These are phyloP conservation scores for Alternaria consortialis DNA, from an alignment of 2,329 filamentous ascomycete species.

Conservation along the genomic window DNA sequence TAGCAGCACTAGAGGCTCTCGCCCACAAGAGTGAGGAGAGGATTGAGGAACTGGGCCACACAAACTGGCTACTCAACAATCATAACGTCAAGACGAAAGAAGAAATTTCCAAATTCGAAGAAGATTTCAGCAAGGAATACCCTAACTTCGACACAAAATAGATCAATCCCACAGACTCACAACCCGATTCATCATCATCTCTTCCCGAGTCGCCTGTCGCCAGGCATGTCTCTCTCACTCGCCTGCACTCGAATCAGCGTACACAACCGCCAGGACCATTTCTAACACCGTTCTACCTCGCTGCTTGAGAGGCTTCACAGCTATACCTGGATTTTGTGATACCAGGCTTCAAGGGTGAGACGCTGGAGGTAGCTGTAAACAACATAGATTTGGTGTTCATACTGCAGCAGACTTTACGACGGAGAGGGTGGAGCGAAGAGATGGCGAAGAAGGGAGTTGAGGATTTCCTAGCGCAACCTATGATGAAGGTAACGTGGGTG, in stretches of 20 bases:
- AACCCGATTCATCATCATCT: not conserved
- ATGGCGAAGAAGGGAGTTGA: slow-evolving; percentile 2
- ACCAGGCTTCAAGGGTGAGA: slow-evolving; percentile 11
- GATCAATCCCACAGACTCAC: not conserved
- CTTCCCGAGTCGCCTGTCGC: not conserved
- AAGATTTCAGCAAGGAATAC: not conserved
- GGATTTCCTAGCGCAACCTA: slow-evolving; percentile 3
- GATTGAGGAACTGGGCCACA: not conserved
- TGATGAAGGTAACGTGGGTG: slow-evolving; percentile 3
- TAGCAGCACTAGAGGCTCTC: slow-evolving; percentile 7
- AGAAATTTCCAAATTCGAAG: not conserved
- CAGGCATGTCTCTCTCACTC: not conserved
- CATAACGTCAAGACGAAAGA: not conserved
- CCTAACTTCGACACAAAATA: not conserved
- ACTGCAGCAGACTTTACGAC: slow-evolving; percentile 4
- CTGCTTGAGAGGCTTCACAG: not conserved
- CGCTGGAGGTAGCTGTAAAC: slow-evolving; percentile 3
- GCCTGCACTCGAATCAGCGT: not conserved
- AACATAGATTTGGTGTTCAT: slow-evolving; percentile 13
- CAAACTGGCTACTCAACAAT: slow-evolving; percentile 1
- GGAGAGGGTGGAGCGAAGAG: slow-evolving; percentile 3
- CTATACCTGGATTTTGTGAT: slow-evolving; percentile 7
- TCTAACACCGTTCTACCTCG: slow-evolving; percentile 6
- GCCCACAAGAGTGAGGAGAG: not conserved
- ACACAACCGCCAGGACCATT: not conserved